These are phyloP conservation scores for Tetrapyrgos nigripes DNA, from an alignment of 1,284 basidiomycete species.

Conservation along the genomic window DNA sequence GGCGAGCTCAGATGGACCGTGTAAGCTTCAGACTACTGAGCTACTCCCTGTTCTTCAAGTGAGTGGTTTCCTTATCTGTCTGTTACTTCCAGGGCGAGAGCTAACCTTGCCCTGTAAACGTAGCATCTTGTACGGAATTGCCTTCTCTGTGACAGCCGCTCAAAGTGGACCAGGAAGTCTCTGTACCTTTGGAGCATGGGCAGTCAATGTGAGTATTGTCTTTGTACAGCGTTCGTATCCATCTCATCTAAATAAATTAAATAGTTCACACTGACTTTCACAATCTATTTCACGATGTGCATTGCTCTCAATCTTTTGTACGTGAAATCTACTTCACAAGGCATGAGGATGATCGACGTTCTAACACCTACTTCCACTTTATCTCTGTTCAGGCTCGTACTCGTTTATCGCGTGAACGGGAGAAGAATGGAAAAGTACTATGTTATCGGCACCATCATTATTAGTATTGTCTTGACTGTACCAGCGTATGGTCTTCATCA, in stretches of 20 bases:
- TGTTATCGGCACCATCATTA: slow-evolving; percentile 19
- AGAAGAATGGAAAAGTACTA: slow-evolving; percentile 34
- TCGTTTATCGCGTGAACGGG: slow-evolving; percentile 28
- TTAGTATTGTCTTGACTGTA: slow-evolving; percentile 22
- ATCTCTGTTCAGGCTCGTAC: slow-evolving; percentile 24
- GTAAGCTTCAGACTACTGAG: slow-evolving; percentile 30
- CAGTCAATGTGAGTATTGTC: slow-evolving; percentile 21
- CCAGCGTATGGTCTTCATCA: slow-evolving; percentile 23
- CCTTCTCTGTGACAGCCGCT: slow-evolving; percentile 15
- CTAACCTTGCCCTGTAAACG: background rate
- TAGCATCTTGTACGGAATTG: slow-evolving; percentile 26
- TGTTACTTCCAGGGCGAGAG: background rate
- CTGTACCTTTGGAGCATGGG: slow-evolving; percentile 24
- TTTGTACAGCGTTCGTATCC: background rate
- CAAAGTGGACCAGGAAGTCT: slow-evolving; percentile 11
- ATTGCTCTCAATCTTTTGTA: slow-evolving; percentile 32
- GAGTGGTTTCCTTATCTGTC: slow-evolving; percentile 7
- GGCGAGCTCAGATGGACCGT: slow-evolving; percentile 23
- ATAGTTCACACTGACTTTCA: slow-evolving; percentile 23
- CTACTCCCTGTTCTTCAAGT: slow-evolving; percentile 28
- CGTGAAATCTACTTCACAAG: background rate
- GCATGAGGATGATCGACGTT: background rate
- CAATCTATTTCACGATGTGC: slow-evolving; percentile 27
- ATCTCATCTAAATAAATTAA: background rate
- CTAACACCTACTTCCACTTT: background rate